Conservation (phyloP, 2,329 filamentous ascomycete species). For the Colletotrichum sp. region DNA sequence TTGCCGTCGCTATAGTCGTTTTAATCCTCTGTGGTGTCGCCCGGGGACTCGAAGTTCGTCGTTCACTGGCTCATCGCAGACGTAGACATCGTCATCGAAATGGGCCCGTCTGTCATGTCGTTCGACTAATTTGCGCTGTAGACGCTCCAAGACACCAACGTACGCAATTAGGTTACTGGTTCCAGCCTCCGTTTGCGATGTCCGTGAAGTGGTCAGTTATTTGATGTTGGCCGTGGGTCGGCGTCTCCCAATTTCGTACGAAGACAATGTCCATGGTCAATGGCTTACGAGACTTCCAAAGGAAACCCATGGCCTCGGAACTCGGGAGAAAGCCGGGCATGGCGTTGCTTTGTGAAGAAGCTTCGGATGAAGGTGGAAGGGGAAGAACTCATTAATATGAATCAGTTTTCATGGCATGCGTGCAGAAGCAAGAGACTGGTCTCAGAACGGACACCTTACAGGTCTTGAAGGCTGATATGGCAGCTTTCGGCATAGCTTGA, state of each 20-base stretch:
- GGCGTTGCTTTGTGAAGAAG: not conserved
- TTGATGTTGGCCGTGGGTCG: not conserved
- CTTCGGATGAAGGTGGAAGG: not conserved
- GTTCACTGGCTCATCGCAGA: not conserved
- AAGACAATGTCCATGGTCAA: not conserved
- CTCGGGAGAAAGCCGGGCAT: not conserved
- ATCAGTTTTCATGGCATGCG: not conserved
- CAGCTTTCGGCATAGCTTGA: not conserved
- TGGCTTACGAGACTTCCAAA: not conserved
- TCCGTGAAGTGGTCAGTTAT: not conserved
- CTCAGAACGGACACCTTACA: not conserved
- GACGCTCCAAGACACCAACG: not conserved
- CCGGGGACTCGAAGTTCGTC: not conserved
- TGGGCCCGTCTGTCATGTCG: not conserved
- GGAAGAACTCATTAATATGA: not conserved
- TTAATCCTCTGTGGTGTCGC: not conserved
- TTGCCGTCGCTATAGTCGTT: too few species aligned
- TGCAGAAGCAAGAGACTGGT: not conserved
- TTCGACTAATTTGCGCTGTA: not conserved
- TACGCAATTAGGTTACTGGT: accelerated
- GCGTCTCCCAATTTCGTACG: not conserved
- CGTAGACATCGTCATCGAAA: not conserved
- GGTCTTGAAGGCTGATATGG: not conserved
- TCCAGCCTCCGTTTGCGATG: not conserved
- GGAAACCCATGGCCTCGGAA: not conserved